phyloP scores from a whole-genome alignment of 1,284 basidiomycete genomes.

The Apiotrichum siamense region DNA sequence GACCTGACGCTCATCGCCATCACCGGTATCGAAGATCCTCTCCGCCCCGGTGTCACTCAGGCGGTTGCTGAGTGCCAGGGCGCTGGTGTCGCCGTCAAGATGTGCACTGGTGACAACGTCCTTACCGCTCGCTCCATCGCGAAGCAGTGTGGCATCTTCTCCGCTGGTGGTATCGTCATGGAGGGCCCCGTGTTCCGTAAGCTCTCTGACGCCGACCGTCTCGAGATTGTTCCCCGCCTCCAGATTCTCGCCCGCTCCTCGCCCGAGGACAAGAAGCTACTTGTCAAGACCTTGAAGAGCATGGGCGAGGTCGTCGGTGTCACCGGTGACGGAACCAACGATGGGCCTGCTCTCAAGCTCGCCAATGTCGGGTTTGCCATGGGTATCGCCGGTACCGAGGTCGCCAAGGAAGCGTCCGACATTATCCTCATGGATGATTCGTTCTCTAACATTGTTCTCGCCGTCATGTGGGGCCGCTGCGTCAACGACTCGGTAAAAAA shows the following conservation, averaged over 20 bases:
- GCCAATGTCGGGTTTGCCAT: slow-evolving; percentile 94
- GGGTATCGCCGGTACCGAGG: slow-evolving; percentile 98
- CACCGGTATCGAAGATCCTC: slow-evolving; percentile 91
- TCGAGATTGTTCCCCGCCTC: slow-evolving; percentile 53
- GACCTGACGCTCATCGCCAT: slow-evolving; percentile 82
- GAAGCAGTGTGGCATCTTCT: slow-evolving; percentile 73
- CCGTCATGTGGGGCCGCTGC: slow-evolving; percentile 98
- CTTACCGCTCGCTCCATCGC: slow-evolving; percentile 86
- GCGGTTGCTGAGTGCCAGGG: slow-evolving; percentile 78
- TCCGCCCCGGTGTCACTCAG: slow-evolving; percentile 79
- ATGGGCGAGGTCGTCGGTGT: slow-evolving; percentile 93
- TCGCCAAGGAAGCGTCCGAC: slow-evolving; percentile 97
- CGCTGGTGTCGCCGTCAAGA: slow-evolving; percentile 94
- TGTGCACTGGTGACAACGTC: slow-evolving; percentile 98
- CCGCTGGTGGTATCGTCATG: slow-evolving; percentile 48
- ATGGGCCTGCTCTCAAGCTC: slow-evolving; percentile 92
- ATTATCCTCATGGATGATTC: slow-evolving; percentile 99
- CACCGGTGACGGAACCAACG: slow-evolving; percentile 97
- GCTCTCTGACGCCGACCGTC: slow-evolving; percentile 50
- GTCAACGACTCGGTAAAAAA: slow-evolving; percentile 97
- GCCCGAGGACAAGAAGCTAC: slow-evolving; percentile 90
- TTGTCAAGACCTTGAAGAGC: slow-evolving; percentile 81
- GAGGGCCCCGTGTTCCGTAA: slow-evolving; percentile 66
- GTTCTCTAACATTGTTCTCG: slow-evolving; percentile 90
- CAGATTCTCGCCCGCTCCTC: slow-evolving; percentile 83